Base-by-base conservation (phyloP, 805 yeast genomes). In the Pichia membranifaciens region DNA sequence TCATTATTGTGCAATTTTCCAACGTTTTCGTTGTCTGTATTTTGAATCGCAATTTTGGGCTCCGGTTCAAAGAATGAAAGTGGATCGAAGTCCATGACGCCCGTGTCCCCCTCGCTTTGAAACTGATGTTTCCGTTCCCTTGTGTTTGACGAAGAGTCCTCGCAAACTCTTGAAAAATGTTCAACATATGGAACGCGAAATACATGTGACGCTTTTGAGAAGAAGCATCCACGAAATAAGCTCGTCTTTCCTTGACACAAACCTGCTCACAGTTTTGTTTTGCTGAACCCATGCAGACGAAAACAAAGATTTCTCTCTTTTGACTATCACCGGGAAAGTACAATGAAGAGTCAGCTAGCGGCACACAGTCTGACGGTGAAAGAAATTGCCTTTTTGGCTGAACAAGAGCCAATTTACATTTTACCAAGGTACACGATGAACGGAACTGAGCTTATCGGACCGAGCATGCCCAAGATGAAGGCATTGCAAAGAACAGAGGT, bases 351-450 rank as follows among this genome's bases (percentile, higher is more conserved):
- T 41, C 20, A 63, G 5, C 65, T 71, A 32, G 67, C 77, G 23
- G 76, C 74, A 50, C 67, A 70, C 49, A 78, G 81, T 15, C 77
- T 89, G 44, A 69, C 82, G 33, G 89, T 96, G 0, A 72, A 81
- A 16, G 98, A 91, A 61, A 71, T 90, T 38, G 85, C 81, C 54
- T 93, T 87, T 57, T 69, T 88, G 23, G 93, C 95, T 2, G 97
- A 93, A 59, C 87, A 85, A 61, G 88, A 84, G 49, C 65, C 62
- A 3, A 74, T 89, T 7, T 75, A 80, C 21, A 82, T 90, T 10
- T 72, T 89, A n/a, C 96, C 97, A 4, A 72, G 93, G 49, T 85
- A 82, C 59, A 66, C 82, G 2, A 74, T 84, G 78, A 78, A 77
- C 32, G 72, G 81, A n/a, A 66, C 82, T 17, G 77, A 75, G 39